Percentiles rank a stretch among this genome's conserved stretches.
Conservation (phyloP, 345 rosid species). For the Salix dunnii region DNA sequence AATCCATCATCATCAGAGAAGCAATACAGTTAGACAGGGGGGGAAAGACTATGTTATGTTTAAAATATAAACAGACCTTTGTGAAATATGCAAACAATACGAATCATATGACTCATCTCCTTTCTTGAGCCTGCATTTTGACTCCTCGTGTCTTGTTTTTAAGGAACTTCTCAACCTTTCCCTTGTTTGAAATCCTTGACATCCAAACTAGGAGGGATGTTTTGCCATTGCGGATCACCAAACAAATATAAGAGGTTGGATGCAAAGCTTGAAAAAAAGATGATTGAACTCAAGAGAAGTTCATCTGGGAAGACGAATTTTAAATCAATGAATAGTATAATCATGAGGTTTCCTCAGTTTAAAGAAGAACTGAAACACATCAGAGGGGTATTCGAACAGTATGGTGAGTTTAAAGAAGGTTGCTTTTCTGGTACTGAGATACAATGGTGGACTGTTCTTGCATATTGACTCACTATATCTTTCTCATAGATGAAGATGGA, state of each 20-base stretch:
- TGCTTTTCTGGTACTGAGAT: conserved; percentile 1
- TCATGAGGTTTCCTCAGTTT: conserved; percentile 67
- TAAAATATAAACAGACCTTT: neutral
- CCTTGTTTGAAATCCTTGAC: conserved; percentile 39
- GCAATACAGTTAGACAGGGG: neutral
- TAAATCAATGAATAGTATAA: conserved; percentile 63
- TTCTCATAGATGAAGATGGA: conserved; percentile 52
- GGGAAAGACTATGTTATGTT: neutral
- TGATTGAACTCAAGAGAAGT: conserved; percentile 56
- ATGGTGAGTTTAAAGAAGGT: conserved; percentile 39
- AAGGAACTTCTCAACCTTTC: conserved; percentile 36
- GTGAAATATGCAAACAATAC: neutral
- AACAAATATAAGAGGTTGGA: conserved; percentile 62
- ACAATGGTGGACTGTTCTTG: neutral
- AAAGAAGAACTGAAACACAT: conserved; percentile 61
- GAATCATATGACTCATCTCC: neutral
- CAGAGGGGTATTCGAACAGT: conserved; percentile 57
- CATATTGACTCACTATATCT: conserved; percentile 1
- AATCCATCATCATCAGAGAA: neutral
- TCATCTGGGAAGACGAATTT: conserved; percentile 39
- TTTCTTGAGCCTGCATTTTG: neutral
- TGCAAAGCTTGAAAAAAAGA: conserved; percentile 59
- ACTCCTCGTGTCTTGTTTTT: conserved; percentile 11
- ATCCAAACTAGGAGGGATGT: conserved; percentile 35
- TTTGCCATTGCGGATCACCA: conserved; percentile 46